Evolutionary conservation across 352 stramenopile species (phyloP), one percentile per base, ranked within the genome.

Genomic region (Globisporangium cylindrosporum): DNA sequence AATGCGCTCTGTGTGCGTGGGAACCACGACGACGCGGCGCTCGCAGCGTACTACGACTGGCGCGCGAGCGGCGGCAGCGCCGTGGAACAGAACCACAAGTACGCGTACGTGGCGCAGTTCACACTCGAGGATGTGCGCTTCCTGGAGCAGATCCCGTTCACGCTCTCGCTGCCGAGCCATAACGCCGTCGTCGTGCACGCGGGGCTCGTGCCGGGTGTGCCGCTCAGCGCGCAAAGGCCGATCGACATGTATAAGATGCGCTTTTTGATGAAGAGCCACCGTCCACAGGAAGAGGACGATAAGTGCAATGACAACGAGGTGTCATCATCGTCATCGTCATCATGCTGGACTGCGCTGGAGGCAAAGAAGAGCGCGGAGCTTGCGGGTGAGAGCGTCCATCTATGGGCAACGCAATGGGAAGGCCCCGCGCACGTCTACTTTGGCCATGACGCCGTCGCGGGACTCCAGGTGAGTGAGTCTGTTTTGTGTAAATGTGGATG

Each of bases 181-280:
- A 71, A 89, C 46, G 72, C 71, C 10, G 70, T 93, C 59, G 69
- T 94, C 24, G 86, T 94, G 12, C 88, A 95, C 36, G 88, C 88
- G n/a, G 88, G 88, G 0, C 59, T 94, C 3, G 78, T 92, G 20
- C 75, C 82, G 9, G 79, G 69, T 5, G 63, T 93, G 41, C 69
- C 77, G 15, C 70, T 98, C 14, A 66, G 81, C n/a, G 82, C 91
- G n/a, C 94, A 98, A 73, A 83, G 82, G 59, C 92, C 89, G 20
- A 53, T 88, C 4, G 76, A 97, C 25, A 89, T 98, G 87, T 98
- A 97, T 84, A 98, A 96, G 73, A 98, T 98, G 90, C 84, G 87
- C 27, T 91, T 78, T 41, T 41, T 93, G 59, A 49, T 81, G 70
- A 29, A 27, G 8, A 34, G 56, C 22, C 6, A 18, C 18, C 43